Evolutionary conservation across 2,329 filamentous ascomycete species (phyloP).

Genomic region (Colletotrichum plurivorum): DNA sequence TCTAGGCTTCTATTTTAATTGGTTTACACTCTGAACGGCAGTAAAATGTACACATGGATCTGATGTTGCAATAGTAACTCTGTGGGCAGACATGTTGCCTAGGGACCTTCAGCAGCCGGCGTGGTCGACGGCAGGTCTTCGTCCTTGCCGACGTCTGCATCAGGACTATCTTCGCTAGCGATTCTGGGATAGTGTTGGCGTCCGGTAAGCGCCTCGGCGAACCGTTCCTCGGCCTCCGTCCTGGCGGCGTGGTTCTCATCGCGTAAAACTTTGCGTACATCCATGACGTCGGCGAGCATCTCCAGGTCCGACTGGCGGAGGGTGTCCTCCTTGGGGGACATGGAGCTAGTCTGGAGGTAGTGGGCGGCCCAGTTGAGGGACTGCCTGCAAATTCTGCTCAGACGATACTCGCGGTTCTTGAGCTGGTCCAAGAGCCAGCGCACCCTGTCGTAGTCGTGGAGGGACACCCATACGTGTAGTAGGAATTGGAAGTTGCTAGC

Average conservation of each 20-base stretch:
- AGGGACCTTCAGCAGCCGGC: too few relatives aligned
- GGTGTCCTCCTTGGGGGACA: conserved; percentile 31
- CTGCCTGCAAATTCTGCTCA: conserved; percentile 16
- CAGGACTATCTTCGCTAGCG: too few relatives aligned
- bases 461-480: conserved; percentile 51
- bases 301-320: conserved; percentile 30
- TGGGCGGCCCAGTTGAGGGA: conserved; percentile 31
- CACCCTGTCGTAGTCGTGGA: conserved; percentile 48
- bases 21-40: too few relatives aligned
- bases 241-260: conserved; percentile 22
- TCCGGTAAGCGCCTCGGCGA: conserved; percentile 15
- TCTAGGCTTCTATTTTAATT: too few relatives aligned
- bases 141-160: too few relatives aligned
- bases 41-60: too few relatives aligned
- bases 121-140: too few relatives aligned
- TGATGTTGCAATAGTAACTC: too few relatives aligned
- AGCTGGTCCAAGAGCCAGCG: conserved; percentile 46
- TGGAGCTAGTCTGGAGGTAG: conserved; percentile 33
- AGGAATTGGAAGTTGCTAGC: conserved; percentile 56
- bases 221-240: conserved; percentile 10
- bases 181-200: background rate
- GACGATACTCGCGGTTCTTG: conserved; percentile 31
- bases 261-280: conserved; percentile 7
- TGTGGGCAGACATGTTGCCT: too few relatives aligned
- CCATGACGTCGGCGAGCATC: conserved; percentile 28